Percentiles rank a stretch among this genome's conserved stretches.
Conservation (phyloP, 139 green algal species). For the Chlorella sorokiniana region DNA sequence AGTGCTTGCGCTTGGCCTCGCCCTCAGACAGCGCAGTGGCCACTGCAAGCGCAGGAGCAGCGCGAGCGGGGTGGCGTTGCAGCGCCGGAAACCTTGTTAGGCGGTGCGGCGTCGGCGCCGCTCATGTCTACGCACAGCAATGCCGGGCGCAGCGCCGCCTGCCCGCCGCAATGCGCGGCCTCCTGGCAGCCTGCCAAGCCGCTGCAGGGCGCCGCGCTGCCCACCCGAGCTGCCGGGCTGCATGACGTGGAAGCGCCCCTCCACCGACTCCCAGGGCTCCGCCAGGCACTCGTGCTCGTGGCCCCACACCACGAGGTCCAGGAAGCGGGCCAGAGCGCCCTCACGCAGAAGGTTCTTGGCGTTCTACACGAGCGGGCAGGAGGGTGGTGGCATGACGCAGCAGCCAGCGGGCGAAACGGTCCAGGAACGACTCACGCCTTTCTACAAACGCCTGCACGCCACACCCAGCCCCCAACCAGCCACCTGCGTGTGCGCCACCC, state of each 20-base stretch:
- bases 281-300: constrained; percentile 97
- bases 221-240: constrained; percentile 83
- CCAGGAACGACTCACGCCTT: no score
- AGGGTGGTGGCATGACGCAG: not conserved
- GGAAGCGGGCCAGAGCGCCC: constrained; percentile 79
- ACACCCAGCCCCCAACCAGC: not conserved
- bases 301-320: constrained; percentile 97
- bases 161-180: not conserved
- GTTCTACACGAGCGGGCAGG: not conserved
- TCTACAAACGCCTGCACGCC: not conserved
- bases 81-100: no score
- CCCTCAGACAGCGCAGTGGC: constrained; percentile 66
- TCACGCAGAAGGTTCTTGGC: constrained; percentile 88
- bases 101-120: no score
- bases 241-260: constrained; percentile 58
- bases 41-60: not conserved
- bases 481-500: constrained; percentile 62
- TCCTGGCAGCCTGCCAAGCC: not conserved
- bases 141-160: not conserved
- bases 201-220: not conserved
- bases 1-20: constrained; percentile 91
- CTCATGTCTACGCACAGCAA: no score
- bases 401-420: not conserved
- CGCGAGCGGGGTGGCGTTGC: not conserved
- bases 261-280: constrained; percentile 61